A percentile compares a stretch with the other conserved stretches of the same genome.
phyloP scores from a whole-genome alignment of 2,329 filamentous ascomycete genomes.

The Whalleya microplaca region DNA sequence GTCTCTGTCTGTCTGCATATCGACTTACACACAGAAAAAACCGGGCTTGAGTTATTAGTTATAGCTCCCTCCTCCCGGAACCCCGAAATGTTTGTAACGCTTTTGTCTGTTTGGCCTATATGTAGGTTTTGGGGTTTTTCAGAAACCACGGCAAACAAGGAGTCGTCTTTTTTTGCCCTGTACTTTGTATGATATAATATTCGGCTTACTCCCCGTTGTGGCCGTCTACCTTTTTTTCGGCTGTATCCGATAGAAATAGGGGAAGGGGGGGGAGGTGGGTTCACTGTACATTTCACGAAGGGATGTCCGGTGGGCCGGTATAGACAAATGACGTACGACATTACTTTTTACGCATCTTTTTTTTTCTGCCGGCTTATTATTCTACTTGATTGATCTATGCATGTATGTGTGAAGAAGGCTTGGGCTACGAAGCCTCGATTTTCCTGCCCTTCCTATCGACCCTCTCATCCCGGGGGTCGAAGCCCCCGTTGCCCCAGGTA shows the following conservation, averaged over 20 bases:
- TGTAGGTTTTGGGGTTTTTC: not conserved
- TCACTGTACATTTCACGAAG: conserved; percentile 23
- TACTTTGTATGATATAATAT: conserved; percentile 36
- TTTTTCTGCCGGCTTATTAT: not conserved
- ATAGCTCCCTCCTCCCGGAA: too few species aligned
- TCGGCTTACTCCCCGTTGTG: conserved; percentile 15
- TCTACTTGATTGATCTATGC: not conserved
- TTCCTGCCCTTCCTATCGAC: conserved; percentile 84
- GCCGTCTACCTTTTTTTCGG: conserved; percentile 10
- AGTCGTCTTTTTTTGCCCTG: not conserved
- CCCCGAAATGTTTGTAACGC: too few species aligned
- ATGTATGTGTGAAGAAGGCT: too few species aligned
- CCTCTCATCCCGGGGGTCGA: conserved; percentile 86
- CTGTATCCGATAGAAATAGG: conserved; percentile 19
- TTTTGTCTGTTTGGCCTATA: too few species aligned
- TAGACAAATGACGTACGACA: conserved; percentile 32
- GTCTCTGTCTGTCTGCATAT: not conserved
- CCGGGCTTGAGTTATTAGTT: too few species aligned
- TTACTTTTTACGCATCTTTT: conserved; percentile 13
- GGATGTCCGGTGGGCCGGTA: conserved; percentile 28
- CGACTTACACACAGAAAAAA: not conserved
- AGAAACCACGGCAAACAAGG: not conserved
- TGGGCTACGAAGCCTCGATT: conserved; percentile 47
- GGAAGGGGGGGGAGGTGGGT: conserved; percentile 11
- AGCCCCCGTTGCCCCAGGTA: conserved; percentile 90